Conservation (phyloP, 148 eudicot genomes). For the Simmondsia chinensis region DNA sequence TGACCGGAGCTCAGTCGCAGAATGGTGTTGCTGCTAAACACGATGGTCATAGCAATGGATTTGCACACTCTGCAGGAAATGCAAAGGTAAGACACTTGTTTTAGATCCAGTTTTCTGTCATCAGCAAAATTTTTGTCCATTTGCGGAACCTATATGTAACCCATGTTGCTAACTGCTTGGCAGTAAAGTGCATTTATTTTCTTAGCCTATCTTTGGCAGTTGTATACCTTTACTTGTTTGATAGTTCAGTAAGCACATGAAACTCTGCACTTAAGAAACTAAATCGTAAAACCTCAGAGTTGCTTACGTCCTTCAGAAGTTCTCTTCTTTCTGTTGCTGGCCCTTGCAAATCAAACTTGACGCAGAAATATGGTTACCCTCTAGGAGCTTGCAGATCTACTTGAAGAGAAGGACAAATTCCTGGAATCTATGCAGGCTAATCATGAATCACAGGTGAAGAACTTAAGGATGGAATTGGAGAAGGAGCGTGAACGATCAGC, state of each 20-base stretch:
- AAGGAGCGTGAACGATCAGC: conserved; percentile 48
- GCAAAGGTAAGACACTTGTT: conserved; percentile 59
- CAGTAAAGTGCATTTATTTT: no score
- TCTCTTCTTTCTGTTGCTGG: background rate
- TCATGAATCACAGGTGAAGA: conserved; percentile 53
- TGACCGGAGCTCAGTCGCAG: conserved; percentile 38
- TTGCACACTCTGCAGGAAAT: conserved; percentile 22
- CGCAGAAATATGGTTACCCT: conserved; percentile 37
- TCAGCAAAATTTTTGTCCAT: no score
- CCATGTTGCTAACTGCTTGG: no score
- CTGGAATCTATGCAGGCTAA: conserved; percentile 49
- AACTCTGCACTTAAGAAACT: no score
- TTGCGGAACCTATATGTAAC: no score
- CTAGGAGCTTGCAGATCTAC: conserved; percentile 83
- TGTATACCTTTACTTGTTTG: no score
- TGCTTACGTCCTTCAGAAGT: background rate
- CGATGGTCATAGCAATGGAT: conserved; percentile 61
- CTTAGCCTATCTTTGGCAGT: no score
- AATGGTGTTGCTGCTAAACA: conserved; percentile 51
- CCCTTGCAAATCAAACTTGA: conserved; percentile 26
- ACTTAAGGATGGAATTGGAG: conserved; percentile 43
- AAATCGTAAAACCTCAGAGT: background rate
- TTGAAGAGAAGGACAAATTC: conserved; percentile 68
- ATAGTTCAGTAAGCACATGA: no score
- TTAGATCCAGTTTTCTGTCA: no score